These are phyloP conservation scores for Kodamaea plutei DNA, from an alignment of 1,139 yeast genomes.

Conservation along the genomic window DNA sequence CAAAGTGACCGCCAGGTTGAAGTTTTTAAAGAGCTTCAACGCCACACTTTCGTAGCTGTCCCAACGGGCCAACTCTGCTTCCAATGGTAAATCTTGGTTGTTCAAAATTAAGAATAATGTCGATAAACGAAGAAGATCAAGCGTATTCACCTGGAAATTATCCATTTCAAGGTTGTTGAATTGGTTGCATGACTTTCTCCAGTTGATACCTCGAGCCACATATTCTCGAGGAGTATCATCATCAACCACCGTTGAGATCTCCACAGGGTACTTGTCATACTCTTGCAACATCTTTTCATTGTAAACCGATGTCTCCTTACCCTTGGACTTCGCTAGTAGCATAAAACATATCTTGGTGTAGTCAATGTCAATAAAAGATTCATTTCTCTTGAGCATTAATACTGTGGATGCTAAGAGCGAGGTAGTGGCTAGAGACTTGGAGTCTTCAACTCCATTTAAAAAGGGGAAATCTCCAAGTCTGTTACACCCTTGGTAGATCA, in stretches of 20 bases:
- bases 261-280: constrained; percentile 5
- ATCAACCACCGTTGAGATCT: not conserved
- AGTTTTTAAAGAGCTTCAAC: constrained; percentile 38
- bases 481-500: constrained; percentile 6
- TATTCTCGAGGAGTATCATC: constrained; percentile 3
- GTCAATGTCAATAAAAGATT: constrained; percentile 6
- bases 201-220: constrained; percentile 6
- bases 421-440: constrained; percentile 2
- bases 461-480: constrained; percentile 8
- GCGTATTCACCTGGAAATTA: constrained; percentile 28
- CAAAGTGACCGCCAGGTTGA: constrained; percentile 29
- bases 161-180: constrained; percentile 33
- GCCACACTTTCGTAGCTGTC: constrained; percentile 30
- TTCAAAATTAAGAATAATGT: constrained; percentile 14
- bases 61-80: constrained; percentile 25
- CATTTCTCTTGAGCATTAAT: constrained; percentile 3
- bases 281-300: constrained; percentile 8
- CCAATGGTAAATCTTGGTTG: constrained; percentile 20
- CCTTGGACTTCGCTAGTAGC: constrained; percentile 4
- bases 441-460: not conserved
- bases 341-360: constrained; percentile 7
- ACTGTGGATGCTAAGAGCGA: constrained; percentile 4
- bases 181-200: constrained; percentile 9
- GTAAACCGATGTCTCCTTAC: constrained; percentile 2
- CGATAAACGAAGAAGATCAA: constrained; percentile 10